These are phyloP conservation scores for Nicotiana knightiana DNA, from an alignment of 257 asterid genomes.

Conservation along the genomic window DNA sequence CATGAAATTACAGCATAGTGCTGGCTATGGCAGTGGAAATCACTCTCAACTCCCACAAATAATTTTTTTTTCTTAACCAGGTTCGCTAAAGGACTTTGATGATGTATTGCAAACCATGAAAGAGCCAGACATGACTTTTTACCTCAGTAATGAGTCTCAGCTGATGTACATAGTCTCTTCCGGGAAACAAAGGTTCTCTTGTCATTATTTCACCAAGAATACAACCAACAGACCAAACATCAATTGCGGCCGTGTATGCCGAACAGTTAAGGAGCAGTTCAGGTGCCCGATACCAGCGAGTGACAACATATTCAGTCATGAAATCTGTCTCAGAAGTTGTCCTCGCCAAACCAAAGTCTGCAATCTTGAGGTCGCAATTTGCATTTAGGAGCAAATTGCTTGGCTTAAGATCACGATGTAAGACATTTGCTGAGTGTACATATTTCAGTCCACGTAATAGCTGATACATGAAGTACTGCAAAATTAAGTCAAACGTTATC, in stretches of 20 bases:
- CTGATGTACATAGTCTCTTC: conserved; percentile 82
- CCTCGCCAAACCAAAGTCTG: conserved; percentile 91
- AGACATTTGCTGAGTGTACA: conserved; percentile 81
- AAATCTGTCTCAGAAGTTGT: conserved; percentile 83
- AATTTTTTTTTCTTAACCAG: not conserved
- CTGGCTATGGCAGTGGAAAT: not conserved
- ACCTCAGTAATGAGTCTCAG: conserved; percentile 85
- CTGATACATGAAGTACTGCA: conserved; percentile 85
- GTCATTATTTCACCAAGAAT: conserved; percentile 75
- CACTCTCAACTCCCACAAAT: not conserved
- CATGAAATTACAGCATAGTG: not conserved
- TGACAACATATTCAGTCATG: conserved; percentile 91
- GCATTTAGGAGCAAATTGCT: conserved; percentile 76
- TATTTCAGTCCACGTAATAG: conserved; percentile 73
- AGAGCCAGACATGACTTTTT: not conserved
- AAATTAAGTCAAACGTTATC: conserved; percentile 1
- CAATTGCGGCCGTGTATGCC: conserved; percentile 83
- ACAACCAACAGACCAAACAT: conserved; percentile 90
- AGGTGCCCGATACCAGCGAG: conserved; percentile 94
- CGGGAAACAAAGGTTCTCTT: conserved; percentile 80
- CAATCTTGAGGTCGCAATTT: conserved; percentile 75
- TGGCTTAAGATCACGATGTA: conserved; percentile 89
- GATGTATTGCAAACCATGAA: not conserved
- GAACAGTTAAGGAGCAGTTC: conserved; percentile 85
- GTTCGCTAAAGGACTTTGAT: not conserved